Percentiles rank a stretch among this genome's conserved stretches.
phyloP scores from a whole-genome alignment of 805 yeast genomes.

The Candida coquimbonensis region DNA sequence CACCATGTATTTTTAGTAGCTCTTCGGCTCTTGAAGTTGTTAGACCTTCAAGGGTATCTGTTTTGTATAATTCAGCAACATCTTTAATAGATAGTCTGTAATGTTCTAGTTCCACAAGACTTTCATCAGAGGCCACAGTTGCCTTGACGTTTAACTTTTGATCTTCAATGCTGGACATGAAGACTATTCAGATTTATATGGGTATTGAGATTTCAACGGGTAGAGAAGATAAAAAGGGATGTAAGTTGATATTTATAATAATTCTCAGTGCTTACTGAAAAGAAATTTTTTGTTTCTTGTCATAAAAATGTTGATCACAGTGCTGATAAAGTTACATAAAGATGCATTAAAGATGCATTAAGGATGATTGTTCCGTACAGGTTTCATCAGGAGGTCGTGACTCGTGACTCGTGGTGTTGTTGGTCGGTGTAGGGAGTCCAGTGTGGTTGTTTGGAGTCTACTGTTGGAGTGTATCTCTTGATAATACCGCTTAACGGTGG shows the following conservation, averaged over 20 bases:
- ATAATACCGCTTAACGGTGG: no score
- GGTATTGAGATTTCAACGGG: neutral
- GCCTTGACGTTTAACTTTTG: constrained; percentile 10
- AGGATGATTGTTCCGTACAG: no score
- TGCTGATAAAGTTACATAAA: no score
- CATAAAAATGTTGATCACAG: no score
- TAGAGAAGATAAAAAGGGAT: neutral
- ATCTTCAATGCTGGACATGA: constrained; percentile 11
- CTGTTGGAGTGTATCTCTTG: no score
- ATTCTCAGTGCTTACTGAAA: no score
- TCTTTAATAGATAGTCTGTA: constrained; percentile 25
- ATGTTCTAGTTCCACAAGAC: constrained; percentile 17
- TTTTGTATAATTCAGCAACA: constrained; percentile 31
- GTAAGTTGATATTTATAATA: neutral
- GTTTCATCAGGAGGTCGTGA: no score
- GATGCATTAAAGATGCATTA: no score
- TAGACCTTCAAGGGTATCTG: constrained; percentile 45
- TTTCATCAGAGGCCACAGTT: constrained; percentile 9
- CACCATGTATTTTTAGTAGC: constrained; percentile 37
- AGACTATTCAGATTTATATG: neutral
- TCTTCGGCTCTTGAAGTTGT: constrained; percentile 26
- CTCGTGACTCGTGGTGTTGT: no score
- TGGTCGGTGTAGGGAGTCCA: no score
- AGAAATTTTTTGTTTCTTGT: no score
- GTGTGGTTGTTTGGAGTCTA: no score